Base-by-base conservation (phyloP, 192 early-diverging fungal species). In the Podila clonocystis region DNA sequence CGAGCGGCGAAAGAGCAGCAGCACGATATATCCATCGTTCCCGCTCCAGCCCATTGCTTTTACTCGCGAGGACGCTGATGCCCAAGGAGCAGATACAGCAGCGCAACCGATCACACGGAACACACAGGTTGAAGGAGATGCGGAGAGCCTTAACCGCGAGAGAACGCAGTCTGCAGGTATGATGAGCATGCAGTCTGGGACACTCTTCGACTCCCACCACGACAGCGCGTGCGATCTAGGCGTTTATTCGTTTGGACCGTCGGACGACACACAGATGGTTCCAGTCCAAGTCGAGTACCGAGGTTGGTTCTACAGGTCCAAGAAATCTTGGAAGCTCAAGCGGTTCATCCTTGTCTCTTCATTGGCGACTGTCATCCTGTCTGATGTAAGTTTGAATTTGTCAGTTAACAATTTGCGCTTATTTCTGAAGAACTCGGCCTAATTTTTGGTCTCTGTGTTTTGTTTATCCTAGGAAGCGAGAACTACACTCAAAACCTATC, bases 291-390 rank as follows among this genome's bases (percentile, higher is more conserved):
- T 60, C 26, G 58, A 50, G 41, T 50, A 34, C 12, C 30, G 11
- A 0, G 45, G 50, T 22, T 69, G 67, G 58, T 20, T 45, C 15
- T 59, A 9, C 7, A 33, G 31, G 50, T 48, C 41, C 24, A 30
- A 33, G 15, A 26, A 28, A 7, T 57, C 48, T 0, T 69, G 67
- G 58, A 24, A 36, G 22, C 30, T 38, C 3, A 60, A 29, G 58
- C 31, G 57, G 67, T 2, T 69, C 36, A 48, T 60, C 19, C 52
- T 69, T 19, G 38, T 69, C 12, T 48, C 67, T 12, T 49, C 38
- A 5, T 41, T 69, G 15, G 41, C 33, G 5, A 28, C 57, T 52
- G 28, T 69, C 0, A 60, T 69, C 29, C 20, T 69, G 36, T 58
- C 57, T 4, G 67, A 69, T 29, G 58, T 69, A 69, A 61, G 58